These are phyloP conservation scores for Saussurea involucrata DNA, from an alignment of 129 eudicot species.

Conservation along the genomic window DNA sequence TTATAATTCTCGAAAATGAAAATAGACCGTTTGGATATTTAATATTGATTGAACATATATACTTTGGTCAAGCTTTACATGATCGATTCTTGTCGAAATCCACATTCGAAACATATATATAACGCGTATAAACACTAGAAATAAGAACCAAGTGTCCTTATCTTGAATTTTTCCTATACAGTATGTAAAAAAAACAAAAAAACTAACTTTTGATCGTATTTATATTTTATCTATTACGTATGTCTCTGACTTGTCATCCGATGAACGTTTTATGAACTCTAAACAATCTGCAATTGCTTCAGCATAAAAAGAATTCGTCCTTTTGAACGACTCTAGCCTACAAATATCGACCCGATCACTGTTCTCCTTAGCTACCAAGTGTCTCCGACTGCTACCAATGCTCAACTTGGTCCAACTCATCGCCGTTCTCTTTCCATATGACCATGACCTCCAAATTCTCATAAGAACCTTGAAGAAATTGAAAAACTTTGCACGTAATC, in stretches of 20 bases:
- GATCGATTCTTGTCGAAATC: neutral
- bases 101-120: neutral
- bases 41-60: neutral
- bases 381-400: conserved; percentile 5
- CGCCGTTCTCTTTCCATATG: conserved; percentile 21
- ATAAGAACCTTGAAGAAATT: conserved; percentile 32
- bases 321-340: conserved; percentile 38
- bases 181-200: neutral
- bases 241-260: conserved; percentile 34
- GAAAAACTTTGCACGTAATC: conserved; percentile 51
- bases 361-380: conserved; percentile 17
- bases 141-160: neutral
- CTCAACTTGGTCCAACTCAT: conserved; percentile 1
- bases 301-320: conserved; percentile 79
- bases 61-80: neutral
- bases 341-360: neutral
- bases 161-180: conserved; percentile 1
- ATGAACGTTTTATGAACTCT: conserved; percentile 80
- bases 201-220: conserved; percentile 7
- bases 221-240: neutral
- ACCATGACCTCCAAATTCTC: conserved; percentile 37
- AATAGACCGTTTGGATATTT: neutral
- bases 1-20: neutral
- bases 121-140: neutral
- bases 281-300: conserved; percentile 95